phyloP scores from a whole-genome alignment of 2,329 filamentous ascomycete genomes.

The Trichoderma semiorbis region DNA sequence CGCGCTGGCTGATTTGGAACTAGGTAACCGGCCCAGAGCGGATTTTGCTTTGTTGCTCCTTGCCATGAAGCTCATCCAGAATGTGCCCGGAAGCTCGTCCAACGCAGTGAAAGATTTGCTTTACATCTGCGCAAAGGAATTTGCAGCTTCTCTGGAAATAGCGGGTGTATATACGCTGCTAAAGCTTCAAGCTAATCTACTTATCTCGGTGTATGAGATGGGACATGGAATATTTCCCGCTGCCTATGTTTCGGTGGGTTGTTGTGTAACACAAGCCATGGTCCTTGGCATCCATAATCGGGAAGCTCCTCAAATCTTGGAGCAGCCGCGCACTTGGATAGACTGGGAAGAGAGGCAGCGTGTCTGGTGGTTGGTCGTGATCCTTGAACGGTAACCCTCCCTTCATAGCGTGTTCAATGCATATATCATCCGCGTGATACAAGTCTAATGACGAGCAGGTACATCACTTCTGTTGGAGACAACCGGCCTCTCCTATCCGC shows the following conservation, averaged over 20 bases:
- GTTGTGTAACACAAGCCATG: constrained; percentile 26
- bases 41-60: constrained; percentile 23
- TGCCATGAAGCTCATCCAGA: constrained; percentile 27
- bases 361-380: constrained; percentile 33
- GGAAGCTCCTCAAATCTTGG: constrained; percentile 26
- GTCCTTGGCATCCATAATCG: constrained; percentile 17
- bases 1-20: not conserved
- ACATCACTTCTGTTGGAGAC: constrained; percentile 23
- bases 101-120: constrained; percentile 9
- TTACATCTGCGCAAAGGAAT: constrained; percentile 22
- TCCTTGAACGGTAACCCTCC: constrained; percentile 30
- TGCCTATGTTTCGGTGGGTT: constrained; percentile 30
- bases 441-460: constrained; percentile 17
- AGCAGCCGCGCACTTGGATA: constrained; percentile 27
- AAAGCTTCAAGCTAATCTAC: constrained; percentile 28
- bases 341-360: constrained; percentile 33
- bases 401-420: not conserved
- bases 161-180: constrained; percentile 24
- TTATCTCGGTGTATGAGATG: constrained; percentile 34
- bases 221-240: constrained; percentile 34
- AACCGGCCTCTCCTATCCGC: constrained; percentile 26
- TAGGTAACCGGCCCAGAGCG: not conserved
- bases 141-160: constrained; percentile 22
- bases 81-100: constrained; percentile 12
- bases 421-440: not conserved